A percentile compares a stretch with the other conserved stretches of the same genome.
Evolutionary conservation across 306 rosid genomes (phyloP).

Genomic region (Albizia julibrissin): DNA sequence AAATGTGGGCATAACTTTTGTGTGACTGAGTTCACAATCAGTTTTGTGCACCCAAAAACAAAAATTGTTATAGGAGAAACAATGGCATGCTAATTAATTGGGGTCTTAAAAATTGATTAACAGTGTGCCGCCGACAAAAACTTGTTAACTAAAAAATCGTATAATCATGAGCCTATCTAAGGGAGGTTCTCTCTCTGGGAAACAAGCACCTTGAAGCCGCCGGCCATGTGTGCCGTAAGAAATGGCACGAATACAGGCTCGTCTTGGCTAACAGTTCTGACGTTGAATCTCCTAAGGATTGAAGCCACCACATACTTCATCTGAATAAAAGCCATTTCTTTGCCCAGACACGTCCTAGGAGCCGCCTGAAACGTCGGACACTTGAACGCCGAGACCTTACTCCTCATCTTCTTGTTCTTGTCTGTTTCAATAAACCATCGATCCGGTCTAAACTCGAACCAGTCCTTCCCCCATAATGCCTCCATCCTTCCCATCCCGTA

Average conservation of each 20-base stretch:
- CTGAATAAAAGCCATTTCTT: conserved; percentile 85
- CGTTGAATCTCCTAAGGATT: conserved; percentile 50
- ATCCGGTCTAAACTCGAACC: conserved; percentile 73
- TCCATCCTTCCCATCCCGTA: conserved; percentile 97
- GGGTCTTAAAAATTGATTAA: neutral
- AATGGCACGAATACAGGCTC: conserved; percentile 77
- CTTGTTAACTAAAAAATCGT: neutral
- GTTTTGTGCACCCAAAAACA: neutral
- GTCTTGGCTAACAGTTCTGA: conserved; percentile 44
- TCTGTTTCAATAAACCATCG: conserved; percentile 68
- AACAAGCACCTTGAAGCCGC: conserved; percentile 67
- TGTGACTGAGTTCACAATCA: conserved; percentile 3
- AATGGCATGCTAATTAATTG: conserved; percentile 26
- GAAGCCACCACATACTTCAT: conserved; percentile 81
- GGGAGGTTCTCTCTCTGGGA: conserved; percentile 48
- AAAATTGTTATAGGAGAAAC: neutral
- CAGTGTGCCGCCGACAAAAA: conserved; percentile 23
- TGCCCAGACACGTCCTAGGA: conserved; percentile 88
- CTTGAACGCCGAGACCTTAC: conserved; percentile 57
- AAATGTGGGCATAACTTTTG: neutral
- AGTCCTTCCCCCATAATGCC: conserved; percentile 73
- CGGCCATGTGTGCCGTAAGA: conserved; percentile 91
- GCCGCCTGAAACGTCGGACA: conserved; percentile 90
- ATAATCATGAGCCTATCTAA: neutral
- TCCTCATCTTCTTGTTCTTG: conserved; percentile 34